Evolutionary conservation across 306 rosid species (phyloP).

Genomic region (Acacia melanoxylon): DNA sequence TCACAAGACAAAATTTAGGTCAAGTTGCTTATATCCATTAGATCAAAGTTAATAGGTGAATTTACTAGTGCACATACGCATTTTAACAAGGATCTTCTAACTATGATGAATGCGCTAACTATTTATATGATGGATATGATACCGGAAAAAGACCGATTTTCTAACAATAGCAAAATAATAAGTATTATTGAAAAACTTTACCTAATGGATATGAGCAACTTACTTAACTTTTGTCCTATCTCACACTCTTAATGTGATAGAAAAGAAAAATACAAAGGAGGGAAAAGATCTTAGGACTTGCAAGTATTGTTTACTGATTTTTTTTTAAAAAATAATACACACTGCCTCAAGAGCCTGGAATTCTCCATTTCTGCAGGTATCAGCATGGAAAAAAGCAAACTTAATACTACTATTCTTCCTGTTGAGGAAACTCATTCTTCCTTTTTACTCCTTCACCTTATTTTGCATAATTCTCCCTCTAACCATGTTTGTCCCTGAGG

Average conservation of each 20-base stretch:
- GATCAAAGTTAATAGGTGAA: no score
- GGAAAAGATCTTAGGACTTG: slow-evolving; percentile 8
- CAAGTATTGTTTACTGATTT: slow-evolving; percentile 5
- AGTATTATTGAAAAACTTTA: no score
- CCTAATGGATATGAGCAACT: no score
- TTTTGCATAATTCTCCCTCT: slow-evolving; percentile 95
- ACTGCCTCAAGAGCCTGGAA: slow-evolving; percentile 18
- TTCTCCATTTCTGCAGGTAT: slow-evolving; percentile 62
- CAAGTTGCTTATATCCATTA: no score
- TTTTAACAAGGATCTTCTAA: no score
- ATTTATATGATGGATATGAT: no score
- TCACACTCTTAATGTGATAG: slow-evolving; percentile 22
- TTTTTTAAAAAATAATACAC: background rate
- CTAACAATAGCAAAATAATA: no score
- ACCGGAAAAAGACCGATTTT: no score
- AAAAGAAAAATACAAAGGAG: slow-evolving; percentile 24
- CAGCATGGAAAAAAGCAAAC: slow-evolving; percentile 87
- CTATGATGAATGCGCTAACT: no score
- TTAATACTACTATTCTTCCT: slow-evolving; percentile 83
- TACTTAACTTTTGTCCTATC: background rate
- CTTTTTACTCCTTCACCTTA: slow-evolving; percentile 91
- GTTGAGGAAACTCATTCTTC: slow-evolving; percentile 88
- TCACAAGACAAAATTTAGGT: background rate
- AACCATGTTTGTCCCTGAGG: slow-evolving; percentile 97
- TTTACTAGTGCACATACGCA: no score